A percentile compares a stretch with the other conserved stretches of the same genome.
Evolutionary conservation across 2,329 filamentous ascomycete genomes (phyloP).

Genomic region (Aspergillus pseudoterreus): DNA sequence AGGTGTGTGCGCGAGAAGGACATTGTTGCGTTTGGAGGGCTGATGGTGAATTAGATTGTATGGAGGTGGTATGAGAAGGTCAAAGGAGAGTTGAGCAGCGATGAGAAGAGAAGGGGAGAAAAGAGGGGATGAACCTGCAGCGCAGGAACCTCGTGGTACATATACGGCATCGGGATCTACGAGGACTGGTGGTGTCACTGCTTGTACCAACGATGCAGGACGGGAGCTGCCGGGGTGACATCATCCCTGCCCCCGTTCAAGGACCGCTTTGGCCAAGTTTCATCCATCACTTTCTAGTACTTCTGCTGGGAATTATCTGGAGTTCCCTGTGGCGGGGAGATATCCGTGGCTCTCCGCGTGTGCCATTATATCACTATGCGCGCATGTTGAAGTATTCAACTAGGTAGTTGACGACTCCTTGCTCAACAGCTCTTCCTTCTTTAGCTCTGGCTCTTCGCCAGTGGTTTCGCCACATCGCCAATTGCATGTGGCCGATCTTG

Average conservation of each 20-base stretch:
- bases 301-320: too few relatives aligned
- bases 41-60: neutral
- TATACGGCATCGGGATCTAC: neutral
- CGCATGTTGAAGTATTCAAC: neutral
- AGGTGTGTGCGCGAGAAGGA: constrained; percentile 28
- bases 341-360: too few relatives aligned
- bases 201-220: constrained; percentile 5
- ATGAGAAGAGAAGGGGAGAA: neutral
- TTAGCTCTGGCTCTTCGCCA: too few relatives aligned
- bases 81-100: neutral
- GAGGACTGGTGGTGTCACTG: constrained; percentile 3
- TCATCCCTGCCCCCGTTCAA: neutral
- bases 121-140: neutral
- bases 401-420: too few relatives aligned
- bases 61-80: neutral
- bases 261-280: neutral
- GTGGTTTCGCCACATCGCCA: neutral
- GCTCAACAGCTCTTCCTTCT: too few relatives aligned
- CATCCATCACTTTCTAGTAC: too few relatives aligned
- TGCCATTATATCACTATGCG: neutral
- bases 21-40: constrained; percentile 21
- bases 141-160: neutral
- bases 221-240: constrained; percentile 11
- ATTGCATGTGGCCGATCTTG: neutral
- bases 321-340: too few relatives aligned